A percentile compares a stretch with the other conserved stretches of the same genome.
phyloP scores from a whole-genome alignment of 441 rosid genomes.

The Erysimum cheiri region DNA sequence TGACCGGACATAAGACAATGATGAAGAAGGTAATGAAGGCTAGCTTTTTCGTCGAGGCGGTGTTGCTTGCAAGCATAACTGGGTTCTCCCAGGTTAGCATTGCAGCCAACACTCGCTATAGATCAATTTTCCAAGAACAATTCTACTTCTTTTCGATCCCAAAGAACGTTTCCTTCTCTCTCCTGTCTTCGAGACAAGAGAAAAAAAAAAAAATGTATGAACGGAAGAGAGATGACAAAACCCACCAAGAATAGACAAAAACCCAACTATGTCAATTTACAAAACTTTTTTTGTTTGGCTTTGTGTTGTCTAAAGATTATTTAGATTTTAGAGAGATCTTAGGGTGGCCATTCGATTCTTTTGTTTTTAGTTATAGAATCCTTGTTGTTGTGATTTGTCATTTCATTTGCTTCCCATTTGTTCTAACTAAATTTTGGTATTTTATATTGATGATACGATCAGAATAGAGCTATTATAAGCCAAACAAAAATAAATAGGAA shows the following conservation, averaged over 20 bases:
- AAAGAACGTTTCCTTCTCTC: slow-evolving; percentile 1
- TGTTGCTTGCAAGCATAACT: slow-evolving; percentile 61
- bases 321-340: slow-evolving; percentile 37
- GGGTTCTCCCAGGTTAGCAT: slow-evolving; percentile 67
- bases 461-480: background rate
- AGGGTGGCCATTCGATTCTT: slow-evolving; percentile 40
- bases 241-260: slow-evolving; percentile 43
- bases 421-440: slow-evolving; percentile 10
- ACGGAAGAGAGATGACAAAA: slow-evolving; percentile 37
- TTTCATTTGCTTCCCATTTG: slow-evolving; percentile 19
- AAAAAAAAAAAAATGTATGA: slow-evolving; percentile 28
- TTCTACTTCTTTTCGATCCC: background rate
- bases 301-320: slow-evolving; percentile 31
- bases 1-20: slow-evolving; percentile 39
- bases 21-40: slow-evolving; percentile 14
- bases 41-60: slow-evolving; percentile 26
- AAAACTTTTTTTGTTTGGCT: slow-evolving; percentile 23
- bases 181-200: slow-evolving; percentile 15
- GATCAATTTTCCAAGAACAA: slow-evolving; percentile 14
- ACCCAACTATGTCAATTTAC: slow-evolving; percentile 22
- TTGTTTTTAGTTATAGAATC: slow-evolving; percentile 28
- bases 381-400: slow-evolving; percentile 30
- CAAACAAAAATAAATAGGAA: background rate
- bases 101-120: slow-evolving; percentile 35
- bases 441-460: background rate